Conservation (phyloP, 495 filamentous ascomycete species). For the Podospora pseudopauciseta region DNA sequence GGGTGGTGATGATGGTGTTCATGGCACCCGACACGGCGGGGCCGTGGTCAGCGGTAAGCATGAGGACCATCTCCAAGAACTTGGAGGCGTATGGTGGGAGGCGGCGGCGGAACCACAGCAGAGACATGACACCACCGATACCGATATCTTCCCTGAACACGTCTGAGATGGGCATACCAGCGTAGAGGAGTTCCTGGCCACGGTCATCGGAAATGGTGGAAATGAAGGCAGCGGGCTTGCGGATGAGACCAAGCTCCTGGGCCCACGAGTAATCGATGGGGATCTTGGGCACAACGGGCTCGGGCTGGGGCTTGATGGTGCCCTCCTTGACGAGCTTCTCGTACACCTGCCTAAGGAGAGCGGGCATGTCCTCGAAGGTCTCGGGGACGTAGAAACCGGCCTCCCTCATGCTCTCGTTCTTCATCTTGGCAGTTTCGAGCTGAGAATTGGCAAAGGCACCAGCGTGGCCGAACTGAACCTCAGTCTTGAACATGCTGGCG, state of each 20-base stretch:
- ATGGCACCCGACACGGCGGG: constrained; percentile 98
- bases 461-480: constrained; percentile 99
- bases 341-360: constrained; percentile 72
- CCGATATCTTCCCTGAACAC: constrained; percentile 99
- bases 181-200: constrained; percentile 98
- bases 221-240: constrained; percentile 99
- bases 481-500: constrained; percentile 99
- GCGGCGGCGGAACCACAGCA: constrained; percentile 98
- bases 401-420: constrained; percentile 95
- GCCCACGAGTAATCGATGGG: constrained; percentile 99
- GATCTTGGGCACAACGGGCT: constrained; percentile 96
- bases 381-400: constrained; percentile 89
- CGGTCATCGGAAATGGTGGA: constrained; percentile 99
- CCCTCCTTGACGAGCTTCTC: constrained; percentile 78
- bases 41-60: constrained; percentile 99
- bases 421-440: constrained; percentile 90
- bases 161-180: constrained; percentile 98
- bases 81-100: constrained; percentile 94
- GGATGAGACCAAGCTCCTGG: constrained; percentile 97
- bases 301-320: constrained; percentile 75
- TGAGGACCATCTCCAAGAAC: constrained; percentile 99
- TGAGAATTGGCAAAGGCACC: constrained; percentile 98
- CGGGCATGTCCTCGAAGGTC: constrained; percentile 94
- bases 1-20: constrained; percentile 99
- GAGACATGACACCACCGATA: constrained; percentile 98